Conservation (phyloP, 768 basidiomycete species). For the Termitomyces sp. region DNA sequence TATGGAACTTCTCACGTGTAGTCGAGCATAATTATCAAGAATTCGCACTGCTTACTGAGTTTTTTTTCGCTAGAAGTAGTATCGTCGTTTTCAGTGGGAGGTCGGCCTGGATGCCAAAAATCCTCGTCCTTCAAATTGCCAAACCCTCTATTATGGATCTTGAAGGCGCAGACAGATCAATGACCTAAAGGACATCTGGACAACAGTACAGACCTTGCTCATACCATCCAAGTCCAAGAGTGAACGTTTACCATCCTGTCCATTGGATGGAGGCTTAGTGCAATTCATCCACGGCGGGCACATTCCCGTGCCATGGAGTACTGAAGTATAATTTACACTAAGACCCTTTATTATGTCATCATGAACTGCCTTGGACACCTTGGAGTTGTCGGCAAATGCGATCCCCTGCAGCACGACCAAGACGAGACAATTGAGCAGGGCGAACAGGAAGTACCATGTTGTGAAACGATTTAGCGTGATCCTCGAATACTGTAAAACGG, state of each 20-base stretch:
- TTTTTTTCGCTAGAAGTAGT: too few relatives aligned
- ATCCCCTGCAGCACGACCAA: constrained; percentile 37
- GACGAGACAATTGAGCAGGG: constrained; percentile 34
- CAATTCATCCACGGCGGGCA: background rate
- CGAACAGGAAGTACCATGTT: constrained; percentile 41
- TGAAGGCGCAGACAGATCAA: background rate
- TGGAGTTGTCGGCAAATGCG: constrained; percentile 30
- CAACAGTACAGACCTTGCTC: background rate
- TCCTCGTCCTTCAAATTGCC: background rate
- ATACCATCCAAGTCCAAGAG: background rate
- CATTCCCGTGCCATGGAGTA: background rate
- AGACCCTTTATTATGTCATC: constrained; percentile 23
- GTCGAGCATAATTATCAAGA: constrained; percentile 15
- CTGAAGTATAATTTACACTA: background rate
- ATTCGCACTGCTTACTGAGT: background rate
- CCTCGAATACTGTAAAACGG: constrained; percentile 34
- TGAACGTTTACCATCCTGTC: background rate
- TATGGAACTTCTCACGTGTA: constrained; percentile 30
- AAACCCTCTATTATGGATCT: background rate
- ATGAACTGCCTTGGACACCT: constrained; percentile 5
- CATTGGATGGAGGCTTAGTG: background rate
- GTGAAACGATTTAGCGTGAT: constrained; percentile 47
- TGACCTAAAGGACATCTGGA: background rate
- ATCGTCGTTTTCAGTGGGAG: background rate
- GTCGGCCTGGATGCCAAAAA: too few relatives aligned